These are phyloP conservation scores for Sordaria brevicollis DNA, from an alignment of 495 filamentous ascomycete genomes.

Conservation along the genomic window DNA sequence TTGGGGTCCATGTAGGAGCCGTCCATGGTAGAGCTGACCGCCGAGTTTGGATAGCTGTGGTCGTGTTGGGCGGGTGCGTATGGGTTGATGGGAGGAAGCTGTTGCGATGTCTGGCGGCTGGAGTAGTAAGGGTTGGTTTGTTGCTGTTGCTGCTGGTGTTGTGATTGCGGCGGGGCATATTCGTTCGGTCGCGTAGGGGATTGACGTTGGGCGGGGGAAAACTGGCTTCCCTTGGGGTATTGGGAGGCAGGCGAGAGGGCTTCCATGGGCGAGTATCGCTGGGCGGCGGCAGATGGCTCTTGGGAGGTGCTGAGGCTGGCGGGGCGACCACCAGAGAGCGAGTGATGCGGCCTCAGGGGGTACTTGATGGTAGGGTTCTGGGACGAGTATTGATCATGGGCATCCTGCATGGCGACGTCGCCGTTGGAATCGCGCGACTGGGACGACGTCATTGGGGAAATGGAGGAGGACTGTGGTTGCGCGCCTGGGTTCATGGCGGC, in stretches of 20 bases:
- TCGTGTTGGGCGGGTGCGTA: slow-evolving; percentile 45
- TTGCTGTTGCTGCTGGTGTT: neutral
- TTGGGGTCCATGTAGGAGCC: slow-evolving; percentile 64
- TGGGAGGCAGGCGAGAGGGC: slow-evolving; percentile 49
- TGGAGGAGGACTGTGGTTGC: slow-evolving; percentile 44
- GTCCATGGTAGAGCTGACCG: slow-evolving; percentile 53
- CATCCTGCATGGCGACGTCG: slow-evolving; percentile 89
- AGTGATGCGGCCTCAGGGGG: slow-evolving; percentile 56
- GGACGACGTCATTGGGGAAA: slow-evolving; percentile 55
- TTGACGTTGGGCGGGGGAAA: slow-evolving; percentile 33
- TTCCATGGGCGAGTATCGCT: slow-evolving; percentile 94
- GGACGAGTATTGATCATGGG: slow-evolving; percentile 66
- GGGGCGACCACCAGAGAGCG: slow-evolving; percentile 37
- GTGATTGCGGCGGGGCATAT: slow-evolving; percentile 25
- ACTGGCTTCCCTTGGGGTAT: slow-evolving; percentile 37
- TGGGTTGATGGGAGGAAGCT: slow-evolving; percentile 63
- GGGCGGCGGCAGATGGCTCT: slow-evolving; percentile 73
- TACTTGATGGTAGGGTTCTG: slow-evolving; percentile 52
- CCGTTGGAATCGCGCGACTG: slow-evolving; percentile 64
- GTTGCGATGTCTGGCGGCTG: slow-evolving; percentile 34
- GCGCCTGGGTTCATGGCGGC: slow-evolving; percentile 36
- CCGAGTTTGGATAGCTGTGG: slow-evolving; percentile 53
- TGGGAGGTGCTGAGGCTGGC: slow-evolving; percentile 49
- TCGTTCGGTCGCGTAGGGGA: slow-evolving; percentile 38
- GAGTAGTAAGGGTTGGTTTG: slow-evolving; percentile 37